These are phyloP conservation scores for Coniochaeta sp. DNA, from an alignment of 2,329 filamentous ascomycete species.

Conservation along the genomic window DNA sequence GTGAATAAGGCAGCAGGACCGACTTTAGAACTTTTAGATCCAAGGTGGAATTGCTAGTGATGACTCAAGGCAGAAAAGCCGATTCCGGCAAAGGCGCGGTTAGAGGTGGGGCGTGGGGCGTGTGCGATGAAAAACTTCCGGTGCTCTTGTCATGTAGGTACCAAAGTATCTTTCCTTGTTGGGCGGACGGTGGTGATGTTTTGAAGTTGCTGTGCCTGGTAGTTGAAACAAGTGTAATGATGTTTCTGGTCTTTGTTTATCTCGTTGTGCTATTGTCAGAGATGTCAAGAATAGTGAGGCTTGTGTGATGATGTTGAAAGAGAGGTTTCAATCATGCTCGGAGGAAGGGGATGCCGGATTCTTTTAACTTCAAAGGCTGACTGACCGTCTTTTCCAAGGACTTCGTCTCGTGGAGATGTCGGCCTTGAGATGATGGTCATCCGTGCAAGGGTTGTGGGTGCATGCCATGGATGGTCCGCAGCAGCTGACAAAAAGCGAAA, in stretches of 20 bases:
- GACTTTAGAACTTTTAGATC: conserved; percentile 12
- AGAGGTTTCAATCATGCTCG: background rate
- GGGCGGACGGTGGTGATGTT: background rate
- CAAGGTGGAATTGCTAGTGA: conserved; percentile 22
- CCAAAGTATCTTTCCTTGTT: background rate
- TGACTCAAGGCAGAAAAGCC: conserved; percentile 28
- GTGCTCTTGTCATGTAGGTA: background rate
- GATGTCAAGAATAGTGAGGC: background rate
- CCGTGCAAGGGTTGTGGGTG: conserved; percentile 14
- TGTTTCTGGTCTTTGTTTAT: background rate
- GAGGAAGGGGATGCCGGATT: conserved; percentile 1
- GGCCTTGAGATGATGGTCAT: conserved; percentile 12
- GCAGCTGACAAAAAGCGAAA: conserved; percentile 19
- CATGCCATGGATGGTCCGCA: conserved; percentile 12
- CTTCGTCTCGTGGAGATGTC: conserved; percentile 4
- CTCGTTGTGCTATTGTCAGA: background rate
- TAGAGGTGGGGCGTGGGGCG: background rate
- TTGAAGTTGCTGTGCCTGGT: background rate
- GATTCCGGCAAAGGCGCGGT: conserved; percentile 14
- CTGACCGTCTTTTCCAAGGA: conserved; percentile 11
- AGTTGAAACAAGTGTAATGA: background rate
- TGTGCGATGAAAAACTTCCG: background rate
- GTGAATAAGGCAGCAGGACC: conserved; percentile 14
- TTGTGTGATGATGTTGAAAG: background rate
- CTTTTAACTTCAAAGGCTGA: conserved; percentile 2